Evolutionary conservation across 2,329 filamentous ascomycete species (phyloP).

Genomic region (Ceratocystis variospora): DNA sequence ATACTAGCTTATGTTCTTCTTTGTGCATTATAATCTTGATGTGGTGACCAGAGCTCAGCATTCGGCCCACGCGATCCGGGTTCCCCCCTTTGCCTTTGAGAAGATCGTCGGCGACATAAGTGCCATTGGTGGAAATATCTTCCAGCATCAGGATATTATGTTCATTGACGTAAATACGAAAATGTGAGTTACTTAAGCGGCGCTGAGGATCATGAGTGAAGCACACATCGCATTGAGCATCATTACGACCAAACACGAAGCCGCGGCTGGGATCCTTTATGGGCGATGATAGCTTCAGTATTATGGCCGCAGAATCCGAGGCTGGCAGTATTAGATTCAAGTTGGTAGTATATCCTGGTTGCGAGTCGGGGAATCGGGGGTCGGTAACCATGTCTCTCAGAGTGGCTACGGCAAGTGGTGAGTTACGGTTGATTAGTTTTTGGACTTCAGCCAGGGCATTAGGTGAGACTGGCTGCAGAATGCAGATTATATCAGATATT

Average conservation of each 20-base stretch:
- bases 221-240: conserved; percentile 54
- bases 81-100: conserved; percentile 35
- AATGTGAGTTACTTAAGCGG: conserved; percentile 87
- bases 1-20: conserved; percentile 49
- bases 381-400: conserved; percentile 33
- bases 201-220: conserved; percentile 52
- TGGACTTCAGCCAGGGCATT: conserved; percentile 58
- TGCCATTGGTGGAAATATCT: conserved; percentile 93
- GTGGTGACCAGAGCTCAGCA: conserved; percentile 57
- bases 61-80: conserved; percentile 36
- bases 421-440: conserved; percentile 34
- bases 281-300: conserved; percentile 61
- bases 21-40: conserved; percentile 53
- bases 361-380: conserved; percentile 36
- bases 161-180: conserved; percentile 82
- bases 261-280: conserved; percentile 56
- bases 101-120: conserved; percentile 61
- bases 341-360: conserved; percentile 36
- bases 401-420: conserved; percentile 37
- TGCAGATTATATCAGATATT: conserved; percentile 75
- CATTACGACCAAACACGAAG: conserved; percentile 77
- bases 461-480: conserved; percentile 66
- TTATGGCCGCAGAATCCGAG: conserved; percentile 49
- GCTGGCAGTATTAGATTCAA: conserved; percentile 37
- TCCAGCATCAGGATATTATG: conserved; percentile 80